Evolutionary conservation across 352 stramenopile genomes (phyloP).

Genomic region (Bremia lactucae): DNA sequence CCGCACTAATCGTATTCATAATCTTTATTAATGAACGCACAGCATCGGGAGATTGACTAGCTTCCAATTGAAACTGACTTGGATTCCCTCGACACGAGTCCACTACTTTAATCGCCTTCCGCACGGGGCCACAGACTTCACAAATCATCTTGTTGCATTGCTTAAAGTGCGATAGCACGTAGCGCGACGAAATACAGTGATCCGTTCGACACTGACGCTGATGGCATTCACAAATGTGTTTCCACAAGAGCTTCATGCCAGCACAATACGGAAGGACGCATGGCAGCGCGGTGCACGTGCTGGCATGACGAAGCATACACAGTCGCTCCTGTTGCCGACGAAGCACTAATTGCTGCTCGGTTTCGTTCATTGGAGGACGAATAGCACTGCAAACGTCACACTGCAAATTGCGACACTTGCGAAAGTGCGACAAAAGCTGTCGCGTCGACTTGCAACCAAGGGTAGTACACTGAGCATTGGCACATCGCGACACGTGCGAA

Average conservation of each 20-base stretch:
- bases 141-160: slow-evolving; percentile 88
- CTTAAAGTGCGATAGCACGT: slow-evolving; percentile 86
- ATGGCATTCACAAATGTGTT: slow-evolving; percentile 86
- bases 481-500: slow-evolving; percentile 72
- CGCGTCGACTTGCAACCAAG: slow-evolving; percentile 83
- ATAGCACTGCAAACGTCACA: slow-evolving; percentile 84
- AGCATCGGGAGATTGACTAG: slow-evolving; percentile 56
- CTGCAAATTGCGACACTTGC: slow-evolving; percentile 80
- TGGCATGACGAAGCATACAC: slow-evolving; percentile 82
- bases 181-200: slow-evolving; percentile 82
- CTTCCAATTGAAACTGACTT: slow-evolving; percentile 55
- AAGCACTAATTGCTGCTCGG: slow-evolving; percentile 74
- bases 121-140: slow-evolving; percentile 80
- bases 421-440: slow-evolving; percentile 79
- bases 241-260: slow-evolving; percentile 86
- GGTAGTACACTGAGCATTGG: slow-evolving; percentile 76
- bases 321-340: slow-evolving; percentile 77
- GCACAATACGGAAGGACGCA: slow-evolving; percentile 78
- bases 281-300: slow-evolving; percentile 52
- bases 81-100: slow-evolving; percentile 72
- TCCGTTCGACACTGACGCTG: slow-evolving; percentile 80
- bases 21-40: slow-evolving; percentile 81
- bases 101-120: slow-evolving; percentile 82
- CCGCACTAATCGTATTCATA: slow-evolving; percentile 68
- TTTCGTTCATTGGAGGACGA: slow-evolving; percentile 81